Percentiles rank a stretch among this genome's conserved stretches.
Evolutionary conservation across 129 eudicot genomes (phyloP).

Genomic region (Chrysanthemum lavandulifolium): DNA sequence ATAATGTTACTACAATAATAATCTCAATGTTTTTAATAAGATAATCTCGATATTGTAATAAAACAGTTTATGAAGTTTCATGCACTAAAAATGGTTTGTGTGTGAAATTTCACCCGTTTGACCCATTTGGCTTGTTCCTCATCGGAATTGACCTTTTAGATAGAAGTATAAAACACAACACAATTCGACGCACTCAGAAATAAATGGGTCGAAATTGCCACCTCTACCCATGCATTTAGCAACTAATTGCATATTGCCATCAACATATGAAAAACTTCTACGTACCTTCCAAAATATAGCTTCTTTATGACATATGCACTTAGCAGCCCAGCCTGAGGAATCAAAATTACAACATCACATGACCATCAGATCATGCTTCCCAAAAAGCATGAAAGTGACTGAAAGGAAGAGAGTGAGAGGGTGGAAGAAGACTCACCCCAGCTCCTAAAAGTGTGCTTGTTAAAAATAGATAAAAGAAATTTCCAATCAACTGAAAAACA

Average conservation of each 20-base stretch:
- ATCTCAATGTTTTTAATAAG: not conserved
- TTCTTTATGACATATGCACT: slow-evolving; percentile 71
- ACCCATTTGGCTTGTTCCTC: not conserved
- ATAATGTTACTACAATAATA: not conserved
- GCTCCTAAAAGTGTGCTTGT: slow-evolving; percentile 79
- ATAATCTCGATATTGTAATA: too few relatives aligned
- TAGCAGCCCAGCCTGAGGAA: slow-evolving; percentile 65
- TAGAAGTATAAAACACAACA: not conserved
- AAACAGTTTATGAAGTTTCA: not conserved
- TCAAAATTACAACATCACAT: slow-evolving; percentile 22
- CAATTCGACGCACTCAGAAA: not conserved
- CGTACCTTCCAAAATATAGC: slow-evolving; percentile 73
- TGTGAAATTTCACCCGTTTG: too few relatives aligned
- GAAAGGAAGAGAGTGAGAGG: not conserved
- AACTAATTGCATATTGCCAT: slow-evolving; percentile 4
- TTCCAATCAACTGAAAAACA: slow-evolving; percentile 55
- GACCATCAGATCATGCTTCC: not conserved
- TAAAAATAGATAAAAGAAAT: slow-evolving; percentile 66
- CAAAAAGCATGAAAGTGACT: not conserved
- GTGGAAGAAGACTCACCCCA: slow-evolving; percentile 44
- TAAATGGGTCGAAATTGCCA: not conserved
- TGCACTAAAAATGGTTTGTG: not conserved
- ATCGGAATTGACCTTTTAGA: too few relatives aligned
- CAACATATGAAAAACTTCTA: not conserved
- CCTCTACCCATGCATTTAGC: not conserved